Percentiles rank a stretch among this genome's conserved stretches.
Evolutionary conservation across 495 filamentous ascomycete species (phyloP).

Genomic region (Astrothelium subdiscretum): DNA sequence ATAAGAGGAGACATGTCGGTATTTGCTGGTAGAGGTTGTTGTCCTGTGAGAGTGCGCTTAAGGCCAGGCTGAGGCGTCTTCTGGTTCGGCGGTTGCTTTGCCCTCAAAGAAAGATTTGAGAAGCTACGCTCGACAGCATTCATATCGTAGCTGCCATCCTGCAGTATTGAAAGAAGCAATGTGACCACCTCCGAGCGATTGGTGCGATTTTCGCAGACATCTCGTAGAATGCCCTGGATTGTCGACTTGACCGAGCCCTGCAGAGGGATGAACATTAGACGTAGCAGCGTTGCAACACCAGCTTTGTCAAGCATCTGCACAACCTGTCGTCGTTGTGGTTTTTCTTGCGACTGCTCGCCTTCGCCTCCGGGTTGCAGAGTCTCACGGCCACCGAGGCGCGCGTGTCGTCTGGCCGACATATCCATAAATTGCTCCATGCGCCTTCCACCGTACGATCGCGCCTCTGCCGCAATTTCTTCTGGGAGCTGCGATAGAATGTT

Average conservation of each 20-base stretch:
- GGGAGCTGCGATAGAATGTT: slow-evolving; percentile 78
- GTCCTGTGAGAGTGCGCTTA: slow-evolving; percentile 54
- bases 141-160: slow-evolving; percentile 88
- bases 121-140: slow-evolving; percentile 92
- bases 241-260: slow-evolving; percentile 69
- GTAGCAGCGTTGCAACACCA: slow-evolving; percentile 84
- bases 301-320: slow-evolving; percentile 96
- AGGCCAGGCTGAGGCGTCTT: slow-evolving; percentile 64
- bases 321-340: slow-evolving; percentile 61
- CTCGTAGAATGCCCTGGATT: slow-evolving; percentile 72
- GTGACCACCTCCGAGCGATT: slow-evolving; percentile 92
- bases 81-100: slow-evolving; percentile 61
- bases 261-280: slow-evolving; percentile 92
- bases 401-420: slow-evolving; percentile 35
- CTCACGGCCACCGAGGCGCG: slow-evolving; percentile 33
- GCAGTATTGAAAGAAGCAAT: slow-evolving; percentile 84
- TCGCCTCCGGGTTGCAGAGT: slow-evolving; percentile 10
- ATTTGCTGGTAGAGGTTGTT: slow-evolving; percentile 35
- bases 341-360: slow-evolving; percentile 34
- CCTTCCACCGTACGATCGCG: slow-evolving; percentile 34
- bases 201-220: slow-evolving; percentile 86
- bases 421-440: slow-evolving; percentile 49
- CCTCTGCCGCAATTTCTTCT: slow-evolving; percentile 67
- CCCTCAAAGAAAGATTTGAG: slow-evolving; percentile 77
- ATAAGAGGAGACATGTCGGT: slow-evolving; percentile 82